A percentile compares a stretch with the other conserved stretches of the same genome.
Conservation (phyloP, 768 basidiomycete species). For the Russula griseocarnosa region DNA sequence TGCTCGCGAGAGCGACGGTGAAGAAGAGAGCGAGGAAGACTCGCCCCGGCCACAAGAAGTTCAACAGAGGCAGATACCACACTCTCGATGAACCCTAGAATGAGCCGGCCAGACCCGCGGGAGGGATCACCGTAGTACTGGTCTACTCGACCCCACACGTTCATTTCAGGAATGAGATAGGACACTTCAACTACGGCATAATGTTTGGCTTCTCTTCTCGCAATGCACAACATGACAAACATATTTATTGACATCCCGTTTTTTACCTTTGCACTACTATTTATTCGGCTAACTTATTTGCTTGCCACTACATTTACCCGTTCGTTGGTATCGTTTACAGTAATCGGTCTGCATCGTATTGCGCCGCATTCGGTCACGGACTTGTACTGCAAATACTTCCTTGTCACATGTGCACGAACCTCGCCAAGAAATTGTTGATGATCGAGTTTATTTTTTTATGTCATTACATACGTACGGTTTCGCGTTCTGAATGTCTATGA, state of each 20-base stretch:
- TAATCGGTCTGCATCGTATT: constrained; percentile 4
- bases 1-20: constrained; percentile 18
- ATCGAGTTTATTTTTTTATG: background rate
- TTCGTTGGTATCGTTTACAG: constrained; percentile 13
- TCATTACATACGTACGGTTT: background rate
- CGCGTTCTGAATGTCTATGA: background rate
- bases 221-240: constrained; percentile 18
- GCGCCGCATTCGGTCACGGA: constrained; percentile 15
- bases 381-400: background rate
- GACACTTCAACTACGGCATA: constrained; percentile 13
- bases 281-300: constrained; percentile 26
- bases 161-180: constrained; percentile 8
- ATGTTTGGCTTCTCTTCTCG: constrained; percentile 12
- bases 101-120: constrained; percentile 10
- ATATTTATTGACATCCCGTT: constrained; percentile 22
- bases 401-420: background rate
- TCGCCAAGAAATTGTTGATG: background rate
- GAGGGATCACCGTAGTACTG: background rate
- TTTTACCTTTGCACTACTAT: constrained; percentile 22
- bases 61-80: background rate
- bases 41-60: constrained; percentile 19
- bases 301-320: background rate
- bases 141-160: constrained; percentile 9
- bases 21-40: constrained; percentile 27
- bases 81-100: constrained; percentile 10